These are phyloP conservation scores for Microbotryomycetes sp. DNA, from an alignment of 1,284 basidiomycete species.

Conservation along the genomic window DNA sequence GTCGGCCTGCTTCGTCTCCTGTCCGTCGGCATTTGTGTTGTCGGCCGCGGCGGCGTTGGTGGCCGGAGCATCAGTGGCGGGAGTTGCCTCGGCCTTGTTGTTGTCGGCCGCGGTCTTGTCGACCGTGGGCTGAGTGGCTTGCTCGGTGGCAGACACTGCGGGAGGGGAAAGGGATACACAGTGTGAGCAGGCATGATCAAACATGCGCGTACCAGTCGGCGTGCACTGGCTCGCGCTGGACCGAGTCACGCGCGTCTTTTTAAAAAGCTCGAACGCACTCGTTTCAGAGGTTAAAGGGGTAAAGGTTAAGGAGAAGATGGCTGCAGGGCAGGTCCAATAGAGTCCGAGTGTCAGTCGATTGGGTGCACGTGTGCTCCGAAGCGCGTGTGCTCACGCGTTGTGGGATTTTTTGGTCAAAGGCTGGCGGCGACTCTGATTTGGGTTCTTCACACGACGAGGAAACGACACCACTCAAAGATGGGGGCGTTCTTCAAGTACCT, in stretches of 20 bases:
- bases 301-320: too few relatives aligned
- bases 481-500: not conserved
- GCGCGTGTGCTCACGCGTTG: not conserved
- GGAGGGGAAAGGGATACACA: not conserved
- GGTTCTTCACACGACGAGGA: not conserved
- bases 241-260: too few relatives aligned
- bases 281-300: too few relatives aligned
- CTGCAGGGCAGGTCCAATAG: too few relatives aligned
- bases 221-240: too few relatives aligned
- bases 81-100: constrained; percentile 32
- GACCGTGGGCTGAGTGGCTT: constrained; percentile 7
- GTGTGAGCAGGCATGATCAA: too few relatives aligned
- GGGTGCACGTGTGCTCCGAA: too few relatives aligned
- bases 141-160: not conserved
- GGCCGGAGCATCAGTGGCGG: constrained; percentile 23
- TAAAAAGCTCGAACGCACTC: too few relatives aligned
- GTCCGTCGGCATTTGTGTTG: constrained; percentile 13
- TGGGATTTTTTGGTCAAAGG: not conserved
- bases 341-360: too few relatives aligned
- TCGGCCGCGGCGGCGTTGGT: constrained; percentile 25
- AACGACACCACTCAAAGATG: not conserved
- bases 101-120: constrained; percentile 8
- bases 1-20: constrained; percentile 11
- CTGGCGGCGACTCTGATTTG: not conserved
- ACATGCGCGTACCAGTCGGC: too few relatives aligned